A percentile compares a stretch with the other conserved stretches of the same genome.
These are phyloP conservation scores for Ormosia semicastrata DNA, from an alignment of 306 rosid species.

Conservation along the genomic window DNA sequence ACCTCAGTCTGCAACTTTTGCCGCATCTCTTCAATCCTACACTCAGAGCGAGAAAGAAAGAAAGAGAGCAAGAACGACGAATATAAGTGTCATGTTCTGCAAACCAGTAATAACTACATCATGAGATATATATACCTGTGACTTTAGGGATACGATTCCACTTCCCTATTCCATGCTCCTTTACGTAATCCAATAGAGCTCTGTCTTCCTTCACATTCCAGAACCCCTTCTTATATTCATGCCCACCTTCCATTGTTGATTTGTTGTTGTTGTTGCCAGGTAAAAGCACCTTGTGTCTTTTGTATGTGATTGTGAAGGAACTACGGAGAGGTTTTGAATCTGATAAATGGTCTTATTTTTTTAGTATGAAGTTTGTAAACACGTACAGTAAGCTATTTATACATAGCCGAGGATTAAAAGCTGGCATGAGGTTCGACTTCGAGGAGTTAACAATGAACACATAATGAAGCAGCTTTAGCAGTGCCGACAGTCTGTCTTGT, in stretches of 20 bases:
- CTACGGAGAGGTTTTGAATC: neutral
- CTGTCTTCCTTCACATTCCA: constrained; percentile 60
- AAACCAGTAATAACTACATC: no score
- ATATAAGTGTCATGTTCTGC: no score
- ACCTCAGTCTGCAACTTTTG: constrained; percentile 65
- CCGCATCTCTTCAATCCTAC: constrained; percentile 63
- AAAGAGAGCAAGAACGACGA: neutral
- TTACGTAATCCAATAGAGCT: constrained; percentile 41
- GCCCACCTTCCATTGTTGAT: constrained; percentile 32
- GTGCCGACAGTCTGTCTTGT: no score
- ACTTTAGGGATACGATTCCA: constrained; percentile 58
- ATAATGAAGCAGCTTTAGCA: no score
- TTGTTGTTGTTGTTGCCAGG: neutral
- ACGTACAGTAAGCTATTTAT: no score
- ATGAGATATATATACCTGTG: constrained; percentile 26
- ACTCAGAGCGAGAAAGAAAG: neutral
- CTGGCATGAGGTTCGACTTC: no score
- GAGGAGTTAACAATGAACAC: no score
- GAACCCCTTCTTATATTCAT: constrained; percentile 46
- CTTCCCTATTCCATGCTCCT: constrained; percentile 52
- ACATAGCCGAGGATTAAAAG: no score
- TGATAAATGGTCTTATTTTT: neutral
- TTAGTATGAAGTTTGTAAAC: no score
- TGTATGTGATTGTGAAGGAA: no score
- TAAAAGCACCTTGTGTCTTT: neutral